Evolutionary conservation across 2,329 filamentous ascomycete genomes (phyloP), one percentile per base, ranked within the genome.

Genomic region (Cryphonectria carpinicola): DNA sequence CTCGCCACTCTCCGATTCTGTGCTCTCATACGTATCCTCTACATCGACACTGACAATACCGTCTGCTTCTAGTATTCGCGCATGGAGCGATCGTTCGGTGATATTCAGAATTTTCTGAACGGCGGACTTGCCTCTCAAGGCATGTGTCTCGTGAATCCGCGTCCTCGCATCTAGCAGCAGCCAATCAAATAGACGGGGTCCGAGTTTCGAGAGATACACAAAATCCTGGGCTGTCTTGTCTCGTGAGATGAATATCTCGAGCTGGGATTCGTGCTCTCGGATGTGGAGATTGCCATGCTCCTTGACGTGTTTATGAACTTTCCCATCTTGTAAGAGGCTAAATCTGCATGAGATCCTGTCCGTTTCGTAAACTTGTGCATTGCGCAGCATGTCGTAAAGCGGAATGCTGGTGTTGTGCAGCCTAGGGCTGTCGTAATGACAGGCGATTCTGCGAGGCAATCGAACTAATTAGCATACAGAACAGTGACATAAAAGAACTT

Each of bases 221-320:
- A 77, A 73, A 6, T 77, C 73, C 63, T 79, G 81, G 0, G 71
- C 62, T 13, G 75, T 71, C 17, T 73, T 74, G 13, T 77, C 66
- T 4, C 71, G 72, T 0, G 81, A 81, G 0, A 83, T 69, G n/a
- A 79, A 82, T 0, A 82, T 66, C 4, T 72, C 74, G 4, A 81
- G 67, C 0, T 65, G 25, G 0, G 69, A 65, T 11, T 81, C 79
- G 0, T 76, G 72, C n/a, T 58, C 54, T 58, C 14, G 25, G 25
- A 83, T 74, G 8, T 81, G 79, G 3, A 79, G 46, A 0, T 75
- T 72, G 7, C 74, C 75, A 19, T 62, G 70, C 1, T 75, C 69
- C 1, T 75, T 61, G 4, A 77, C 73, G 0, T 67, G 56, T 0
- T 77, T 28, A 1, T 68, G 19, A 1, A 64, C 64, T 0, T 76